Evolutionary conservation across 2,329 filamentous ascomycete genomes (phyloP), one percentile per base, ranked within the genome.

Genomic region (Chrysoporthe puriensis): DNA sequence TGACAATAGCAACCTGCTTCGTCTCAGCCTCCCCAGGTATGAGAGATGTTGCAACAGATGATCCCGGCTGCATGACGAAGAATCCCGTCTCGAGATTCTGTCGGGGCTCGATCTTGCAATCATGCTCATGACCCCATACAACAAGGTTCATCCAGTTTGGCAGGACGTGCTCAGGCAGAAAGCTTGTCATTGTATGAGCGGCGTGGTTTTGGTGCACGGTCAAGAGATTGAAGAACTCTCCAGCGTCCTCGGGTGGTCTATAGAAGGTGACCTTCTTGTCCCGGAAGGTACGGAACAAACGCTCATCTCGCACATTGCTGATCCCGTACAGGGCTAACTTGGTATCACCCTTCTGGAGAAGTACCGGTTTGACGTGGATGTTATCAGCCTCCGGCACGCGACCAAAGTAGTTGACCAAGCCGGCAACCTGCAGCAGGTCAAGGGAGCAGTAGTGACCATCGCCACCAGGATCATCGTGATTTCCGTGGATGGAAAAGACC

Each of bases 391-490:
- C 92, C 0, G 93, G 92, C 1, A 93, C 92, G 50, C 94, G 91
- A 2, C 96, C 96, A 77, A 96, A 99, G 81, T 98, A 99, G 78
- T 99, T 99, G 73, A 99, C 84, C 16, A 99, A 82, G 0, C 96
- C 96, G 0, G 94, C 93, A 1, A 96, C 91, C 77, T 98, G 94
- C 4, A 99, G 85, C 18, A 99, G 80, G 77, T 99, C 96, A 13
- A 99, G 85, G 0, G 95, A 94, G 71, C 96, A 96, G 71, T 91
- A 90, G 76, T 97, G 93, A 13, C 94, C 96, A 74, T 97, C 94
- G 11, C 96, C 96, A n/a, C 94, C 96, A 0, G 96, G 96, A 76
- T 99, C 96, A 76, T 99, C 96, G 77, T 99, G 96, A 75, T 99
- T 99, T 58, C 96, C 96, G 74, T 99, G 96, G 52, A 99, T 99